Conservation (phyloP, 371 early-diverging fungal species). For the Smittium culicis region DNA sequence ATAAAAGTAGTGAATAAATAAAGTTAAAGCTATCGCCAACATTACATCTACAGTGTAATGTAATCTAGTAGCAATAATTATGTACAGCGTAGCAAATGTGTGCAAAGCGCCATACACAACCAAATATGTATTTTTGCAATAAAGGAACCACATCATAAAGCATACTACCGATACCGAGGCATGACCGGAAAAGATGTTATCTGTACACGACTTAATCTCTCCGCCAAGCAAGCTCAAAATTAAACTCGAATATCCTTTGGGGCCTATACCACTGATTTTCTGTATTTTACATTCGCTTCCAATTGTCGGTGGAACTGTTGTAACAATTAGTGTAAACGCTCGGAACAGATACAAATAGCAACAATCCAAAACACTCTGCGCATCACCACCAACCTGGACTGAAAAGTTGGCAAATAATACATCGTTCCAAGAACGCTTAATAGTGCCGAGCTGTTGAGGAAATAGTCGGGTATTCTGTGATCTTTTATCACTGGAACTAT, state of each 20-base stretch:
- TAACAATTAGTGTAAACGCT: constrained; percentile 45
- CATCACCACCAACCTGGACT: constrained; percentile 36
- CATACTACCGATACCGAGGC: constrained; percentile 41
- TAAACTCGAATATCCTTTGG: too few relatives aligned
- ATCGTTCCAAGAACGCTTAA: constrained; percentile 2
- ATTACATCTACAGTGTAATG: constrained; percentile 60
- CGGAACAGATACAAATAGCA: constrained; percentile 43
- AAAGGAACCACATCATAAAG: constrained; percentile 45
- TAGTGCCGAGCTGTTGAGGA: constrained; percentile 1
- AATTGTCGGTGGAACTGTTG: constrained; percentile 50
- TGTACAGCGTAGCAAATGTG: constrained; percentile 35
- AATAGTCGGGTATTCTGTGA: not conserved
- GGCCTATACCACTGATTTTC: constrained; percentile 21
- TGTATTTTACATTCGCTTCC: constrained; percentile 27
- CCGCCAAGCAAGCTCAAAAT: constrained; percentile 31
- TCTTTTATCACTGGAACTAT: not conserved
- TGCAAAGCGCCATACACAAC: constrained; percentile 38
- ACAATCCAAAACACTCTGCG: constrained; percentile 47
- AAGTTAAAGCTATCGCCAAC: constrained; percentile 46
- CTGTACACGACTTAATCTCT: constrained; percentile 44
- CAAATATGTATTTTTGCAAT: constrained; percentile 37
- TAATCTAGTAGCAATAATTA: constrained; percentile 45
- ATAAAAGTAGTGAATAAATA: constrained; percentile 33
- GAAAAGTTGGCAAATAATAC: constrained; percentile 16
- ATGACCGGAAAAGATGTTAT: constrained; percentile 63